Evolutionary conservation across 78 protist species (phyloP).

Genomic region (Dictyostelium discoideum): DNA sequence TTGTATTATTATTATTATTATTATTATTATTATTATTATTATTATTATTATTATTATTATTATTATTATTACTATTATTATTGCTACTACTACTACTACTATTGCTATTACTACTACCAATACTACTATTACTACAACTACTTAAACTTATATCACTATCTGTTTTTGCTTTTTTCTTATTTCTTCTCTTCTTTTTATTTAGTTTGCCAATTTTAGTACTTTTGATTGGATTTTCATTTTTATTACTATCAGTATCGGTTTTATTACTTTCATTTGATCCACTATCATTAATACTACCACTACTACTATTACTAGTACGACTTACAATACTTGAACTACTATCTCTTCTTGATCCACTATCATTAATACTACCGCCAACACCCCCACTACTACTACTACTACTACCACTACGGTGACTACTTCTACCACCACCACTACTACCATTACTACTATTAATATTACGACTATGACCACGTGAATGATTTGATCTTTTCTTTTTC

Average conservation of each 20-base stretch:
- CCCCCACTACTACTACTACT: background rate
- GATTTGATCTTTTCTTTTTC: slow-evolving; percentile 53
- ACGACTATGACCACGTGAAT: background rate
- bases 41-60: no score
- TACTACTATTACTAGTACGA: background rate
- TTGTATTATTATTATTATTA: background rate
- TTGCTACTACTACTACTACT: background rate
- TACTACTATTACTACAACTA: background rate
- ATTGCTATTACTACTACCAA: background rate
- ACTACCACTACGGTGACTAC: background rate
- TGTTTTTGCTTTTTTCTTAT: background rate
- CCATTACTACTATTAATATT: background rate
- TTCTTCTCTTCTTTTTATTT: background rate
- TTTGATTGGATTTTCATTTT: background rate
- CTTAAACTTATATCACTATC: background rate
- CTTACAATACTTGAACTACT: background rate
- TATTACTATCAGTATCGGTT: background rate
- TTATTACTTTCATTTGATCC: background rate
- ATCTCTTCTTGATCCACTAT: background rate
- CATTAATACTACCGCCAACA: background rate
- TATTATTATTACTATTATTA: background rate
- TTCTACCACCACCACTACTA: background rate
- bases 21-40: no score
- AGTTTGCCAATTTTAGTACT: background rate
- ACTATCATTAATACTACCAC: no score